These are phyloP conservation scores for Ceratocystis smalleyi DNA, from an alignment of 2,329 filamentous ascomycete genomes.

Conservation along the genomic window DNA sequence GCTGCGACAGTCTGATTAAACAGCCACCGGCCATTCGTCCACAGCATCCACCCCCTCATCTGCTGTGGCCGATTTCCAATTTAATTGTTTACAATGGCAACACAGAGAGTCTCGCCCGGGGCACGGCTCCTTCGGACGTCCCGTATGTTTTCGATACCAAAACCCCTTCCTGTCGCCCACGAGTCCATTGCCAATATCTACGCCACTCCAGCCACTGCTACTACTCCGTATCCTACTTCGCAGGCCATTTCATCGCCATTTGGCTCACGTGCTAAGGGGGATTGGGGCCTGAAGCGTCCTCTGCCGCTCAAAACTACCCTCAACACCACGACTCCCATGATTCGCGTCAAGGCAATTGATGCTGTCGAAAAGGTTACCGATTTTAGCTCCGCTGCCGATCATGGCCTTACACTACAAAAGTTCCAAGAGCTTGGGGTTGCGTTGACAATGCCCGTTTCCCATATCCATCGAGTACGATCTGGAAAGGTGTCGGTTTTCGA, in stretches of 20 bases:
- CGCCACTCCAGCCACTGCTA: slow-evolving; percentile 33
- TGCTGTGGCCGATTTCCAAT: neutral
- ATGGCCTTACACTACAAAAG: slow-evolving; percentile 66
- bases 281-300: slow-evolving; percentile 85
- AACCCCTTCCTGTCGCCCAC: slow-evolving; percentile 50
- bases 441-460: slow-evolving; percentile 38
- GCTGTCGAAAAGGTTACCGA: slow-evolving; percentile 80
- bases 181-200: slow-evolving; percentile 29
- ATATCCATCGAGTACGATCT: slow-evolving; percentile 17
- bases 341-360: slow-evolving; percentile 66
- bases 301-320: slow-evolving; percentile 63
- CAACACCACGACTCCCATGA: slow-evolving; percentile 54
- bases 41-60: neutral
- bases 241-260: slow-evolving; percentile 67
- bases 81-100: slow-evolving; percentile 11
- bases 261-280: slow-evolving; percentile 57
- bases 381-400: slow-evolving; percentile 68
- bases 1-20: neutral
- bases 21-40: neutral
- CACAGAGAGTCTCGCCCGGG: slow-evolving; percentile 37
- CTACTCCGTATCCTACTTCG: slow-evolving; percentile 61
- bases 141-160: slow-evolving; percentile 75
- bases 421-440: slow-evolving; percentile 70
- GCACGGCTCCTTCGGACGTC: slow-evolving; percentile 66
- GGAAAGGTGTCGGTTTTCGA: slow-evolving; percentile 36